Evolutionary conservation across 2,329 filamentous ascomycete species (phyloP).

Genomic region (Davidsoniella virescens): DNA sequence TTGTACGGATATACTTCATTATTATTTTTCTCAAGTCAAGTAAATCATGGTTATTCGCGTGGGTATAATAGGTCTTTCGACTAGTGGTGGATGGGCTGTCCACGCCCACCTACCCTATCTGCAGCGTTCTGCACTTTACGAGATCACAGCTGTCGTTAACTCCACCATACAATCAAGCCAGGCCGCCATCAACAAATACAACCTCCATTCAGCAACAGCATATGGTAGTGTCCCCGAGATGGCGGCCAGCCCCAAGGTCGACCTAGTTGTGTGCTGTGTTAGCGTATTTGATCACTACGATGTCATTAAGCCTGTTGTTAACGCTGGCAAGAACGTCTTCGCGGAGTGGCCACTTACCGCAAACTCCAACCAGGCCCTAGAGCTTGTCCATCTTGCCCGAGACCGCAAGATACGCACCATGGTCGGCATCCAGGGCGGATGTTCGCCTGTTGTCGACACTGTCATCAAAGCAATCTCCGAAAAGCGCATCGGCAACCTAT

Average conservation of each 20-base stretch:
- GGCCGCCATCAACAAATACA: conserved; percentile 27
- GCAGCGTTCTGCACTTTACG: conserved; percentile 25
- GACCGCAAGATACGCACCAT: conserved; percentile 24
- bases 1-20: too few species aligned
- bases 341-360: conserved; percentile 43
- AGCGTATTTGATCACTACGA: conserved; percentile 36
- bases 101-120: conserved; percentile 26
- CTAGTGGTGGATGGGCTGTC: too few species aligned
- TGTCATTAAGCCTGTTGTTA: conserved; percentile 29
- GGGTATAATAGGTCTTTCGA: too few species aligned
- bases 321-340: conserved; percentile 35
- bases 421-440: conserved; percentile 35
- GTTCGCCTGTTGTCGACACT: conserved; percentile 22
- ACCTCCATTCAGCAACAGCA: conserved; percentile 25
- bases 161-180: conserved; percentile 28
- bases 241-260: conserved; percentile 30
- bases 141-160: conserved; percentile 37
- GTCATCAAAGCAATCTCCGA: neutral
- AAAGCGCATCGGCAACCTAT: neutral
- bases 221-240: conserved; percentile 34
- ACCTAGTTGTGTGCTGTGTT: conserved; percentile 38
- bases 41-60: too few species aligned
- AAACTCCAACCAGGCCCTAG: conserved; percentile 24
- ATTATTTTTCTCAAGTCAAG: too few species aligned
- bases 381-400: conserved; percentile 24